Conservation (phyloP, 192 early-diverging fungal species). For the Coemansia asiatica region DNA sequence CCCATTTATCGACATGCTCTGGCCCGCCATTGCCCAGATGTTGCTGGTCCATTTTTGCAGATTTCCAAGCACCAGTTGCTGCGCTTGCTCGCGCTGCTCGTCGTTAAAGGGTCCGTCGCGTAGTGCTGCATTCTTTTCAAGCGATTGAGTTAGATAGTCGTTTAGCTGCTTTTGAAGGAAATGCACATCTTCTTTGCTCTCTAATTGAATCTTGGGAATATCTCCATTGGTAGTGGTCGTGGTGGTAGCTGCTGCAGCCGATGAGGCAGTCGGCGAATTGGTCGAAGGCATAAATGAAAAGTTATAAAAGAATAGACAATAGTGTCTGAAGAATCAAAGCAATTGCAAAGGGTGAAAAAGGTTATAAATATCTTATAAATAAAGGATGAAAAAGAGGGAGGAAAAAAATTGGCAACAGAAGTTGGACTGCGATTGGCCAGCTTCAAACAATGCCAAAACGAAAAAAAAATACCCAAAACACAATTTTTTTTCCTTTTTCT, state of each 20-base stretch:
- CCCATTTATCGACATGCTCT: conserved; percentile 48
- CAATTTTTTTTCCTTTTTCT: background rate
- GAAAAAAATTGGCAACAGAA: conserved; percentile 3
- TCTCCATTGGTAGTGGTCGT: conserved; percentile 11
- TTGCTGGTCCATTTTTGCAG: conserved; percentile 30
- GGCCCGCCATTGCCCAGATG: conserved; percentile 41
- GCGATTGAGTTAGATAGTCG: conserved; percentile 24
- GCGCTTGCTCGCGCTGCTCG: conserved; percentile 39
- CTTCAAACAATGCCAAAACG: background rate
- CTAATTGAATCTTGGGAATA: conserved; percentile 53
- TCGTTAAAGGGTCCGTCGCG: conserved; percentile 24
- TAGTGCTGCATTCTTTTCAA: conserved; percentile 31
- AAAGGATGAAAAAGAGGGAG: no score
- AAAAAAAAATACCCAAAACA: background rate
- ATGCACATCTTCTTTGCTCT: conserved; percentile 50
- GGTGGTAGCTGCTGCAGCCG: no score
- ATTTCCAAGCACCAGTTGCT: conserved; percentile 13
- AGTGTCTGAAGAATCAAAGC: background rate
- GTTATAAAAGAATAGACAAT: conserved; percentile 4
- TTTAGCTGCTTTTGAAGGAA: conserved; percentile 40
- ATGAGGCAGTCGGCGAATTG: background rate
- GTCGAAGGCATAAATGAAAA: background rate
- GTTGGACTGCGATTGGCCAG: background rate
- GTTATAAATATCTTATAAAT: no score
- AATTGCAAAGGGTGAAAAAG: no score